Evolutionary conservation across 495 filamentous ascomycete genomes (phyloP).

Genomic region (Cetradonia linearis): DNA sequence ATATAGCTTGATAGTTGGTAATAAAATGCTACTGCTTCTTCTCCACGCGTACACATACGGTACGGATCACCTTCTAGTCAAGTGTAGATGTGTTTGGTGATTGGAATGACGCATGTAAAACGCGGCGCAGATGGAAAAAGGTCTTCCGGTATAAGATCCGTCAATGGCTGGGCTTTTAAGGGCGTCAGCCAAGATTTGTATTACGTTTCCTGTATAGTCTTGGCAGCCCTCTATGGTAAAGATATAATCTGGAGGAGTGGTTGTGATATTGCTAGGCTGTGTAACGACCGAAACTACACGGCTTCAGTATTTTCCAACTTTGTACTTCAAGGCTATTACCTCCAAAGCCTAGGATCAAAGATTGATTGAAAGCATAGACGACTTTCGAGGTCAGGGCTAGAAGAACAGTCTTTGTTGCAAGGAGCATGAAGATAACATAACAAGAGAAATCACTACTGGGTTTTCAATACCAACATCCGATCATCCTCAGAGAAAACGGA

Average conservation of each 20-base stretch:
- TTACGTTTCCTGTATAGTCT: not conserved
- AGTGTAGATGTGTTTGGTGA: not conserved
- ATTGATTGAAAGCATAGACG: not conserved
- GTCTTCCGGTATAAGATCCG: not conserved
- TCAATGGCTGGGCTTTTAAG: not conserved
- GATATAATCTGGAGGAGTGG: not conserved
- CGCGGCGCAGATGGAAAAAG: not conserved
- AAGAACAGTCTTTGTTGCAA: not conserved
- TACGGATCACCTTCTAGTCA: not conserved
- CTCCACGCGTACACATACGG: not conserved
- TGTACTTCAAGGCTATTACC: not conserved
- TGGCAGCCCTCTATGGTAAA: not conserved
- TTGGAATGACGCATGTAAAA: slow-evolving; percentile 13
- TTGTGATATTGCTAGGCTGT: not conserved
- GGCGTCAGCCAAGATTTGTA: not conserved
- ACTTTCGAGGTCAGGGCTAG: not conserved
- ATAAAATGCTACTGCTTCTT: not conserved
- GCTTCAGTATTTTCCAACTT: not conserved
- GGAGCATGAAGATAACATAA: not conserved
- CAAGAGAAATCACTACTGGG: too few species aligned
- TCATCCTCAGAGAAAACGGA: not conserved
- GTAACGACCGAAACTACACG: not conserved
- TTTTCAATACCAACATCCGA: not conserved
- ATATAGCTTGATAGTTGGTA: slow-evolving; percentile 8
- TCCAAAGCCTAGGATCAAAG: not conserved